Evolutionary conservation across 164 flowering plant species (phyloP).

Genomic region (Vitis amurensis): DNA sequence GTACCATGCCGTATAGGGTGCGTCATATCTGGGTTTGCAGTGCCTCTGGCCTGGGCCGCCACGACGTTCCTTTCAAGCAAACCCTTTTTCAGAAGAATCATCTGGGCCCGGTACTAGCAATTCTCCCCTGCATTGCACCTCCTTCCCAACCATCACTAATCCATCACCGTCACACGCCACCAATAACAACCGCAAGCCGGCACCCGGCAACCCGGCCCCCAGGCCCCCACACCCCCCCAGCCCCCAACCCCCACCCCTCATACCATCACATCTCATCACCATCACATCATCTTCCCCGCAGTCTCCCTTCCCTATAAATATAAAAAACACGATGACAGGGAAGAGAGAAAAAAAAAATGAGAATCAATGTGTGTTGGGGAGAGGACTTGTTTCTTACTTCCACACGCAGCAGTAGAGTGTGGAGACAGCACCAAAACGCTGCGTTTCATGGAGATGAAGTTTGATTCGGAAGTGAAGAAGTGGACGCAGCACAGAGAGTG

Average conservation of each 20-base stretch:
- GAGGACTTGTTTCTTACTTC: background rate
- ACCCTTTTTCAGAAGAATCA: constrained; percentile 3
- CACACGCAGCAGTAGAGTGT: background rate
- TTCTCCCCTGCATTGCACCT: background rate
- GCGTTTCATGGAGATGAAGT: background rate
- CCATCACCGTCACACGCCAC: too few relatives aligned
- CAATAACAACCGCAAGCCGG: too few relatives aligned
- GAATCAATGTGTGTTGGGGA: background rate
- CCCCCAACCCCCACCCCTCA: background rate
- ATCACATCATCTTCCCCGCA: constrained; percentile 22
- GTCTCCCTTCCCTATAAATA: too few relatives aligned
- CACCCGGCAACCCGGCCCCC: too few relatives aligned
- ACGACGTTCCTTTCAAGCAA: constrained; percentile 39
- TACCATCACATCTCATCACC: constrained; percentile 31
- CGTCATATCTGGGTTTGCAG: constrained; percentile 11
- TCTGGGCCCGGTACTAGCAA: background rate
- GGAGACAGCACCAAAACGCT: background rate
- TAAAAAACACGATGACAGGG: too few relatives aligned
- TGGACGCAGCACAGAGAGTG: background rate
- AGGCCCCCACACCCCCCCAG: too few relatives aligned
- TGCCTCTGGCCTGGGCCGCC: background rate
- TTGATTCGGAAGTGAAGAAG: constrained; percentile 4
- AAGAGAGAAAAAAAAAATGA: too few relatives aligned
- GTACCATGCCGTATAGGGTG: constrained; percentile 18
- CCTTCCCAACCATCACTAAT: background rate